Evolutionary conservation across 2,329 filamentous ascomycete species (phyloP).

Genomic region (Ilyonectria sp.): DNA sequence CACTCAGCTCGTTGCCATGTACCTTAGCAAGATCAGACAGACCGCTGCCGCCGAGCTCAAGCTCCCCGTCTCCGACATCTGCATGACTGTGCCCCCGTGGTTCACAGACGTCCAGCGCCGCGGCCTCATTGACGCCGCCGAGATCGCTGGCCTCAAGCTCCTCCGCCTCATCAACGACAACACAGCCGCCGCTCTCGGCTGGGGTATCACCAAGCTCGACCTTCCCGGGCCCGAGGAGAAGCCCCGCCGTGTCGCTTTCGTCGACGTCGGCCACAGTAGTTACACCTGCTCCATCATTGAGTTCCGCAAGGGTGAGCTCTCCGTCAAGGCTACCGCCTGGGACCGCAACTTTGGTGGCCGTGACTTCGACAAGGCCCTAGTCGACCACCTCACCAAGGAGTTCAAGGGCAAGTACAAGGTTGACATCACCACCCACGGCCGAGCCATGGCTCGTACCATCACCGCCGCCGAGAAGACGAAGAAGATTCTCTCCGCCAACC

Average conservation of each 20-base stretch:
- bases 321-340: constrained; percentile 92
- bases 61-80: constrained; percentile 91
- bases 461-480: constrained; percentile 97
- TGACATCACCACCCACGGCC: constrained; percentile 91
- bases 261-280: constrained; percentile 97
- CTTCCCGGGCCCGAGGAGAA: constrained; percentile 91
- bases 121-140: constrained; percentile 89
- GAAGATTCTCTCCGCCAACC: constrained; percentile 97
- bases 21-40: constrained; percentile 92
- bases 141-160: constrained; percentile 93
- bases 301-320: constrained; percentile 96
- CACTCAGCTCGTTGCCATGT: constrained; percentile 95
- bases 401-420: constrained; percentile 99
- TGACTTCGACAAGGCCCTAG: constrained; percentile 94
- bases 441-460: constrained; percentile 89
- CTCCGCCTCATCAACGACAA: constrained; percentile 98
- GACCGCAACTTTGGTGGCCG: constrained; percentile 98
- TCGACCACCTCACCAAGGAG: constrained; percentile 94
- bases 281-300: constrained; percentile 96
- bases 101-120: constrained; percentile 96
- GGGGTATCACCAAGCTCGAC: constrained; percentile 98
- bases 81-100: constrained; percentile 95
- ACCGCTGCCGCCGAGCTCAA: constrained; percentile 90
- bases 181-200: constrained; percentile 94
- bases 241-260: constrained; percentile 89